These are phyloP conservation scores for Physaria fendleri DNA, from an alignment of 345 rosid genomes.

Conservation along the genomic window DNA sequence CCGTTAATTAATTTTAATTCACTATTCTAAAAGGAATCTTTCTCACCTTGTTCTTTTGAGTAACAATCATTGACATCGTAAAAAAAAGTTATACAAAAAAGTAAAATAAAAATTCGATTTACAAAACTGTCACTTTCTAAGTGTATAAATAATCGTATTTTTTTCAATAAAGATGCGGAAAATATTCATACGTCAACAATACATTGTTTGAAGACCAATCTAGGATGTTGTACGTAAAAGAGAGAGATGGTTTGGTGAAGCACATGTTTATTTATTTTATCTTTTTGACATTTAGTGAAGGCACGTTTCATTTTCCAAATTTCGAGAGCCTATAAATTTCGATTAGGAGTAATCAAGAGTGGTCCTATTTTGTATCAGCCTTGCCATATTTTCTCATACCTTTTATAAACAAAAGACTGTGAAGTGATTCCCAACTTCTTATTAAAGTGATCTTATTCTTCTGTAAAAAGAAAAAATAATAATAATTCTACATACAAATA, in stretches of 20 bases:
- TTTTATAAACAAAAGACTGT: background rate
- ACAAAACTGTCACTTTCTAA: background rate
- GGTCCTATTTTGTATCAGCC: background rate
- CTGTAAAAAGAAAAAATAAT: background rate
- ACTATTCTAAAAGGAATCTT: background rate
- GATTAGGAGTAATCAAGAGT: background rate
- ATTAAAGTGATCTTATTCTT: background rate
- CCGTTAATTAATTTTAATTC: background rate
- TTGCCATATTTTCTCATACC: background rate
- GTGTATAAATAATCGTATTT: background rate
- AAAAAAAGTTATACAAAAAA: too few species aligned
- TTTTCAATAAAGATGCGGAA: background rate
- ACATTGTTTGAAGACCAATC: background rate
- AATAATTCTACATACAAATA: background rate
- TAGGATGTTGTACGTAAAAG: too few species aligned
- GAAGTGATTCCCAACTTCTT: background rate
- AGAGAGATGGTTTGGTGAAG: background rate
- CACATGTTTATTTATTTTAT: background rate
- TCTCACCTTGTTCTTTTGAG: background rate
- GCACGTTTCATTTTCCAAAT: background rate
- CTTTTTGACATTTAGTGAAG: background rate
- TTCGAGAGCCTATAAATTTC: background rate
- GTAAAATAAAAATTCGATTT: too few species aligned
- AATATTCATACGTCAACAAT: background rate
- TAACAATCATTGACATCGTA: background rate